These are phyloP conservation scores for Penicillium sp. DNA, from an alignment of 2,329 filamentous ascomycete genomes.

Conservation along the genomic window DNA sequence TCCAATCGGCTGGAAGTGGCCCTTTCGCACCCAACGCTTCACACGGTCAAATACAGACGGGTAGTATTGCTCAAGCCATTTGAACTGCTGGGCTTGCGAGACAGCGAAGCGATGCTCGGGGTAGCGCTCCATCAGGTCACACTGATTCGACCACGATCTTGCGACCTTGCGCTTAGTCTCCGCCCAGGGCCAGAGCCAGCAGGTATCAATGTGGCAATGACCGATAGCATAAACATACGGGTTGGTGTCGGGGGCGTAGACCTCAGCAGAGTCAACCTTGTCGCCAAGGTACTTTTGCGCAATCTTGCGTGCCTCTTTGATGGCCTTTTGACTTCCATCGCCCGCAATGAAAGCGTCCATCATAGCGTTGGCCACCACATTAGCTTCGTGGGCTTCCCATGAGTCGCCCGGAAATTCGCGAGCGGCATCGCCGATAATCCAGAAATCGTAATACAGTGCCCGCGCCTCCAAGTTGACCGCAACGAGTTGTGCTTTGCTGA, in stretches of 20 bases:
- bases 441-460: constrained; percentile 85
- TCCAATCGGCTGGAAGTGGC: constrained; percentile 90
- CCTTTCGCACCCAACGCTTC: constrained; percentile 85
- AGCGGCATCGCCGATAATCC: constrained; percentile 91
- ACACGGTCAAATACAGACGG: constrained; percentile 87
- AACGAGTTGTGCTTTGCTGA: constrained; percentile 79
- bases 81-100: constrained; percentile 96
- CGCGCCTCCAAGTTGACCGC: constrained; percentile 85
- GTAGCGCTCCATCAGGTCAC: constrained; percentile 91
- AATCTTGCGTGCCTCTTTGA: constrained; percentile 78
- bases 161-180: constrained; percentile 97
- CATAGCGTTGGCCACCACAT: constrained; percentile 81
- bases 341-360: constrained; percentile 87
- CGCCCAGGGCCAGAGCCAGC: constrained; percentile 98
- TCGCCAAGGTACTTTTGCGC: constrained; percentile 80
- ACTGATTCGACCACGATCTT: constrained; percentile 95
- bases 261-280: constrained; percentile 76
- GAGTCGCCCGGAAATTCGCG: constrained; percentile 86
- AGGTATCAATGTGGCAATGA: constrained; percentile 97
- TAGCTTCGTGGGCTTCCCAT: constrained; percentile 84
- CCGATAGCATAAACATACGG: constrained; percentile 86
- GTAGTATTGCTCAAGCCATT: constrained; percentile 91
- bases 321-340: constrained; percentile 69
- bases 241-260: constrained; percentile 75
- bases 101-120: constrained; percentile 90